Evolutionary conservation across 2,329 filamentous ascomycete species (phyloP).

Genomic region (Exserohilum turcica): DNA sequence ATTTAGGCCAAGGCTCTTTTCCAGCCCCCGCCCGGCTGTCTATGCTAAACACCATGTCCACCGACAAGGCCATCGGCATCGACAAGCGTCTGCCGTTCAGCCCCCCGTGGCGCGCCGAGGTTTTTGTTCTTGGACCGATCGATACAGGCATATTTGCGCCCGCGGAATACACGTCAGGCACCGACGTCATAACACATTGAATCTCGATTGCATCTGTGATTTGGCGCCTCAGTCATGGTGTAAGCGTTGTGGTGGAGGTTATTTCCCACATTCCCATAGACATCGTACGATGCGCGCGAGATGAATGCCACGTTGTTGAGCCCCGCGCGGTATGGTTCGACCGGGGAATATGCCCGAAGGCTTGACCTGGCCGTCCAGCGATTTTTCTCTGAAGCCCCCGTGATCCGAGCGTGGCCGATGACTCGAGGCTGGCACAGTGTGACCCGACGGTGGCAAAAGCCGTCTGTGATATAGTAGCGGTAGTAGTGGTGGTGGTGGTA

Average conservation of each 20-base stretch:
- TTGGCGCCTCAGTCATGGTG: not conserved
- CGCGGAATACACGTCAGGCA: not conserved
- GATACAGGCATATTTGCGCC: not conserved
- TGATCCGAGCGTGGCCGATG: not conserved
- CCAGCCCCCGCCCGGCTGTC: not conserved
- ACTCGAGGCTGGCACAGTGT: not conserved
- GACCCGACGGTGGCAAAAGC: not conserved
- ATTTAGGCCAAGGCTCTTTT: slow-evolving; percentile 59
- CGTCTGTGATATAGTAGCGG: not conserved
- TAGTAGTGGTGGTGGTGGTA: no score
- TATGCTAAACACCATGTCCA: not conserved
- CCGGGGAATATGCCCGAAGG: slow-evolving; percentile 1
- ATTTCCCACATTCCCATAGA: not conserved
- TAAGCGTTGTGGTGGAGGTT: not conserved
- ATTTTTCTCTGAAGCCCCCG: not conserved
- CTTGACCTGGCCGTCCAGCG: not conserved
- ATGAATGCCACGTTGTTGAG: slow-evolving; percentile 1
- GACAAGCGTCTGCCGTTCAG: not conserved
- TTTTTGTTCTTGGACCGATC: not conserved
- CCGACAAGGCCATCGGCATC: no score
- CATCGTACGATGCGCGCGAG: not conserved
- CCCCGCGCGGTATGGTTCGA: slow-evolving; percentile 4
- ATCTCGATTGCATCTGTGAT: slow-evolving; percentile 5
- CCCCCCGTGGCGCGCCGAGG: not conserved
- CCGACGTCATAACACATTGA: not conserved